Base-by-base conservation (phyloP, 2,329 filamentous ascomycete genomes). In the Erysiphe pulchra region DNA sequence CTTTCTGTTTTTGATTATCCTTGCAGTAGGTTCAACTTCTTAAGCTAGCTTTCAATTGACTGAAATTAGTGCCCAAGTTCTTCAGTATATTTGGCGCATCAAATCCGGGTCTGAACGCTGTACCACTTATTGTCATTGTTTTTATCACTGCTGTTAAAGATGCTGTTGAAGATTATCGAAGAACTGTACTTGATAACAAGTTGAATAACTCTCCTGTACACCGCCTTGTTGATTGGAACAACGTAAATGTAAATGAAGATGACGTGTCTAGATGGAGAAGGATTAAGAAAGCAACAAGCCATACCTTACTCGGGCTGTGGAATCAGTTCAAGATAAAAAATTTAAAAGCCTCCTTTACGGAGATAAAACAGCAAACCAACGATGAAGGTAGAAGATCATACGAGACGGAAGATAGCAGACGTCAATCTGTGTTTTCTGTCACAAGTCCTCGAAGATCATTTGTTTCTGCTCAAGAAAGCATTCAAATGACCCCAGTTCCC, bases 141-240 rank as follows among this genome's bases (percentile, higher is more conserved):
- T 64, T 72, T 49, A 73, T 94, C 46, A 98, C 90, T 1, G 77
- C 84, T 28, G 72, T 94, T 60, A 98, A 95, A 62, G 90, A 98
- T 59, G 90, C 77, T 16, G 78, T 95, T 51, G 90, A 98, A 62
- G 90, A 98, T 63, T 95, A 84, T 67, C 73, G 90, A 54, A 72
- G 90, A 62, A 95, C 87, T 0, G 68, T 85, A 38, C 75, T 94
- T 39, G 90, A 98, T 59, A 92, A 78, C 51, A 81, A 93, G 56
- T 69, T 98, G 50, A 98, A 98, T 63, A 95, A 98, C 58, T 90
- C 90, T 2, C 82, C 86, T 0, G 83, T 95, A 10, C 87, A 98
- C 61, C 76, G 87, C 48, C 67, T 98, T 17, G 68, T 84, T 12
- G 78, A 86, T 50, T 95, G 82, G 77, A 71, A 79, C 53, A 98